These are phyloP conservation scores for Leptodermis oblonga DNA, from an alignment of 257 asterid genomes.

Conservation along the genomic window DNA sequence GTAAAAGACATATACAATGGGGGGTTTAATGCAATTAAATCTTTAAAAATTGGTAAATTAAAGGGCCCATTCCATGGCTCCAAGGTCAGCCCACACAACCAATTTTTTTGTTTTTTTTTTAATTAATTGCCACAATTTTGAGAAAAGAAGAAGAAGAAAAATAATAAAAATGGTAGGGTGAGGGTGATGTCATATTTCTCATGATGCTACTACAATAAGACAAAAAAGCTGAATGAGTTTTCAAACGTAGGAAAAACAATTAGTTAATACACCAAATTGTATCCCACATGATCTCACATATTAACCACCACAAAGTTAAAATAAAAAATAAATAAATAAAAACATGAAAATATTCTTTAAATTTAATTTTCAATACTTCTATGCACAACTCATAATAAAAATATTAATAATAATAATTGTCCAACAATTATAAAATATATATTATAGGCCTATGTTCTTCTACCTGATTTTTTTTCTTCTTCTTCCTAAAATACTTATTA, in stretches of 20 bases:
- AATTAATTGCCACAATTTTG: no score
- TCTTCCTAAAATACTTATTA: constrained; percentile 1
- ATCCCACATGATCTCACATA: constrained; percentile 1
- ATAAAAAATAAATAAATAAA: background rate
- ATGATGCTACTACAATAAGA: constrained; percentile 11
- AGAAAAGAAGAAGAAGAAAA: background rate
- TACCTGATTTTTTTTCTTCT: background rate
- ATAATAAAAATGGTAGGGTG: constrained; percentile 1
- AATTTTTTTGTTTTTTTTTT: no score
- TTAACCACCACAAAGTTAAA: constrained; percentile 9
- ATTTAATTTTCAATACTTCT: background rate
- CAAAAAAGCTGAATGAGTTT: constrained; percentile 9
- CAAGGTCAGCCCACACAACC: no score
- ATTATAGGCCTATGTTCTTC: background rate
- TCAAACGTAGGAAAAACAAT: constrained; percentile 13
- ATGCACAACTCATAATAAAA: constrained; percentile 4
- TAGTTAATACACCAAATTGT: constrained; percentile 9
- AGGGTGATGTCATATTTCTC: constrained; percentile 1
- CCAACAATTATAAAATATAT: constrained; percentile 1
- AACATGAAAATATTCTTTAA: background rate
- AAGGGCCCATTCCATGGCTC: no score
- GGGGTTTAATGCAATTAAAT: no score
- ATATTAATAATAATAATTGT: background rate
- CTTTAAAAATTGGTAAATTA: no score
- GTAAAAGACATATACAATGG: no score